Conservation (phyloP, 495 filamentous ascomycete species). For the Annulohypoxylon maeteangense region DNA sequence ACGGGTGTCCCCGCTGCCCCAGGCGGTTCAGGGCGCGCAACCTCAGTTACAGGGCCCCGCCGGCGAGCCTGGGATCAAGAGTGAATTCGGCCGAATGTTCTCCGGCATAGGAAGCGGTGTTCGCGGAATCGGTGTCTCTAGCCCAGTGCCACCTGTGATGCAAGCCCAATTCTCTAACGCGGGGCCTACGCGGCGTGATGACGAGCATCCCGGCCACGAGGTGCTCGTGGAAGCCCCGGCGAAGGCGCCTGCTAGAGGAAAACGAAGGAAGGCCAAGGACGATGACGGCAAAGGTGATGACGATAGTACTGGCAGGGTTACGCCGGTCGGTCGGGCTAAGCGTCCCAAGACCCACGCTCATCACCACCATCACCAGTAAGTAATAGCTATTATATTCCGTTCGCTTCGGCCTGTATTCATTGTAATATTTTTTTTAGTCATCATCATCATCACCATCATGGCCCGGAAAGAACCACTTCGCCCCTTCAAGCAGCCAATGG, state of each 20-base stretch:
- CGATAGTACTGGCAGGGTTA: conserved; percentile 65
- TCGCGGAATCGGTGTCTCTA: conserved; percentile 64
- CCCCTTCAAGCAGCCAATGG: conserved; percentile 54
- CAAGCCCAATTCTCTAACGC: conserved; percentile 57
- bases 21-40: conserved; percentile 92
- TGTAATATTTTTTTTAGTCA: conserved; percentile 60
- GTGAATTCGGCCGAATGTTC: conserved; percentile 91
- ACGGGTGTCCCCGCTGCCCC: conserved; percentile 80
- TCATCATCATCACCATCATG: conserved; percentile 79
- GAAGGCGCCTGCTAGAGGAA: conserved; percentile 58
- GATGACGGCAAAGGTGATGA: conserved; percentile 68
- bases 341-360: conserved; percentile 70
- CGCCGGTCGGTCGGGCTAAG: conserved; percentile 66
- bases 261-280: conserved; percentile 68
- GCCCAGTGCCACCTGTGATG: conserved; percentile 60
- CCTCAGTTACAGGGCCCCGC: conserved; percentile 77
- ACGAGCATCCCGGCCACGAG: conserved; percentile 55
- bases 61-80: conserved; percentile 87
- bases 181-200: conserved; percentile 57
- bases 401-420: conserved; percentile 39
- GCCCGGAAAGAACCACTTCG: conserved; percentile 67
- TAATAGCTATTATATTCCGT: conserved; percentile 35
- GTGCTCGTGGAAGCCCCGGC: conserved; percentile 41
- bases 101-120: conserved; percentile 89
- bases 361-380: conserved; percentile 70